A percentile compares a stretch with the other conserved stretches of the same genome.
These are phyloP conservation scores for Phymatotrichopsis omnivora DNA, from an alignment of 2,329 filamentous ascomycete genomes.

Conservation along the genomic window DNA sequence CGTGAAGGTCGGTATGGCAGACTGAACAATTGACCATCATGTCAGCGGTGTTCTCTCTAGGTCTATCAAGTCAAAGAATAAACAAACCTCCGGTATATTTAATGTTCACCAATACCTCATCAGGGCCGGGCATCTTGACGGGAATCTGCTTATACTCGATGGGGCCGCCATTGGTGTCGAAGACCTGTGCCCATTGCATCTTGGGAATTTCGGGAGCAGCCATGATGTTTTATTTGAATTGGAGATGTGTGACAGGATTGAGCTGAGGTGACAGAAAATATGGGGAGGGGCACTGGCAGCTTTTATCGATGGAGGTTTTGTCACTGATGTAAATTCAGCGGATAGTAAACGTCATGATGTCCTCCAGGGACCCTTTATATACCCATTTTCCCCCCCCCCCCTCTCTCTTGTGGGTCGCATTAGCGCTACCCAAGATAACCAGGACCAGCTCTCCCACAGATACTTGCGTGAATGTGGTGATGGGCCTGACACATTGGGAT, in stretches of 20 bases:
- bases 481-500: too few species aligned
- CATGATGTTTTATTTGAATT: slow-evolving; percentile 34
- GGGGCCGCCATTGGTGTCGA: slow-evolving; percentile 69
- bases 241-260: not conserved
- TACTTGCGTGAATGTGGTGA: too few species aligned
- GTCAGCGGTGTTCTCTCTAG: not conserved
- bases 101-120: slow-evolving; percentile 71
- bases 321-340: not conserved
- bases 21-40: slow-evolving; percentile 14
- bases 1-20: slow-evolving; percentile 32
- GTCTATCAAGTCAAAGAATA: not conserved
- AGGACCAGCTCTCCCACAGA: too few species aligned
- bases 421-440: too few species aligned
- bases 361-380: not conserved
- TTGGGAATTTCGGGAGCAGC: slow-evolving; percentile 52
- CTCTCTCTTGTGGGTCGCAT: too few species aligned
- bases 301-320: not conserved
- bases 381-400: not conserved
- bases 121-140: slow-evolving; percentile 68
- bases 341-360: not conserved
- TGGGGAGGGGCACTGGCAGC: not conserved
- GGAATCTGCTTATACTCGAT: slow-evolving; percentile 68
- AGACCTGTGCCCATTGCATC: slow-evolving; percentile 84
- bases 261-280: not conserved
- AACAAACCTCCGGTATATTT: slow-evolving; percentile 29